A percentile compares a stretch with the other conserved stretches of the same genome.
phyloP scores from a whole-genome alignment of 371 early-diverging fungal species.

The Mortierella sp. region DNA sequence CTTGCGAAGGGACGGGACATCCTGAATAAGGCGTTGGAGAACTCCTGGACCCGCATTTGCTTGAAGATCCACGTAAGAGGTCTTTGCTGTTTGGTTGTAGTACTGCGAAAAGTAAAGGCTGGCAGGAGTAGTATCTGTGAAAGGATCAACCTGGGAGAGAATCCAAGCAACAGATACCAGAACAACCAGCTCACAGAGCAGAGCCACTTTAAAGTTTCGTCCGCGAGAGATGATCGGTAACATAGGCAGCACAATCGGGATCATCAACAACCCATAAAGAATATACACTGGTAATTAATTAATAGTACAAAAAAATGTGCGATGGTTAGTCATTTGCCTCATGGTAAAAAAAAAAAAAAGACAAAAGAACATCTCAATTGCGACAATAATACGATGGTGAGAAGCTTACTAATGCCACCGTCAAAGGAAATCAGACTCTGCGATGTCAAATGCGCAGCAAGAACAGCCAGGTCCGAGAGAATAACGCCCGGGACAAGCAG shows the following conservation, averaged over 20 bases:
- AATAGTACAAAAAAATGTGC: not conserved
- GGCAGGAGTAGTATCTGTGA: constrained; percentile 17
- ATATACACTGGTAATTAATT: constrained; percentile 45
- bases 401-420: constrained; percentile 31
- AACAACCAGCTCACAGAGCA: constrained; percentile 18
- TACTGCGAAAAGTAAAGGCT: constrained; percentile 30
- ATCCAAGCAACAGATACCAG: constrained; percentile 16
- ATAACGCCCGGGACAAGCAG: constrained; percentile 22
- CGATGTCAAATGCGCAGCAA: constrained; percentile 18
- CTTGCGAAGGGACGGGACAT: constrained; percentile 11
- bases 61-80: constrained; percentile 25
- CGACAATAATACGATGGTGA: not conserved
- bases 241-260: constrained; percentile 32
- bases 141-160: constrained; percentile 32
- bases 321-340: not conserved
- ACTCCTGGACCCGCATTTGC: constrained; percentile 20
- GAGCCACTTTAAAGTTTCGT: constrained; percentile 38
- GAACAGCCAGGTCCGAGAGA: constrained; percentile 22
- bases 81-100: constrained; percentile 39
- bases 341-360: not conserved
- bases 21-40: constrained; percentile 26
- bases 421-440: constrained; percentile 31
- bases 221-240: constrained; percentile 42
- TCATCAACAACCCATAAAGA: constrained; percentile 35
- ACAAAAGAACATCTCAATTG: not conserved